Conservation (phyloP, 306 rosid genomes). For the Canavalia ensiformis region DNA sequence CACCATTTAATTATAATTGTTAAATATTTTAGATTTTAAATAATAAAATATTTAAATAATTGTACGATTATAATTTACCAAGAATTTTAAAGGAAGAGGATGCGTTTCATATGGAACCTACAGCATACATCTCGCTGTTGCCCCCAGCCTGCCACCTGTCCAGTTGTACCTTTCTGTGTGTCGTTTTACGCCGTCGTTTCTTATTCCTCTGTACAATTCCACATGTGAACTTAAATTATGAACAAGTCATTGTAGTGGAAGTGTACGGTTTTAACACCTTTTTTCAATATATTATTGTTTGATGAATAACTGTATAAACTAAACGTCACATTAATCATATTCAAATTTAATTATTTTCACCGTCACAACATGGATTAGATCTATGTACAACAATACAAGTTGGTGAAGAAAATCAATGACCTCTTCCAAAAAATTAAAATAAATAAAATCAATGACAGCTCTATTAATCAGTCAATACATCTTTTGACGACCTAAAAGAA, state of each 20-base stretch:
- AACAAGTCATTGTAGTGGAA: background rate
- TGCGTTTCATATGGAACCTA: background rate
- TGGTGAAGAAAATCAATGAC: background rate
- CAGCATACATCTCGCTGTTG: background rate
- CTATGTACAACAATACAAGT: background rate
- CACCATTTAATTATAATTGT: too few species aligned
- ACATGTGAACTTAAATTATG: background rate
- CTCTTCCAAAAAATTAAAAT: too few species aligned
- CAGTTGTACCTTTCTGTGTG: too few species aligned
- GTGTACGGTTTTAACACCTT: background rate
- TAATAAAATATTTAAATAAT: too few species aligned
- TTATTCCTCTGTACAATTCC: background rate
- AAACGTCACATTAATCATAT: background rate
- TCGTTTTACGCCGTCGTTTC: background rate
- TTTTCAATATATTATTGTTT: background rate
- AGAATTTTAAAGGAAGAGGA: too few species aligned
- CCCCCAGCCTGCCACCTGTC: background rate
- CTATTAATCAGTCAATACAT: background rate
- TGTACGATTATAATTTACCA: too few species aligned
- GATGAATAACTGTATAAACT: background rate
- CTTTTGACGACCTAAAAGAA: background rate
- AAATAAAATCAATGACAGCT: background rate
- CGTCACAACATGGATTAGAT: background rate
- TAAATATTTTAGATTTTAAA: too few species aligned
- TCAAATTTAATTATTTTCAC: background rate